phyloP scores from a whole-genome alignment of 331 rosid species.

The Prunus yedoensis region DNA sequence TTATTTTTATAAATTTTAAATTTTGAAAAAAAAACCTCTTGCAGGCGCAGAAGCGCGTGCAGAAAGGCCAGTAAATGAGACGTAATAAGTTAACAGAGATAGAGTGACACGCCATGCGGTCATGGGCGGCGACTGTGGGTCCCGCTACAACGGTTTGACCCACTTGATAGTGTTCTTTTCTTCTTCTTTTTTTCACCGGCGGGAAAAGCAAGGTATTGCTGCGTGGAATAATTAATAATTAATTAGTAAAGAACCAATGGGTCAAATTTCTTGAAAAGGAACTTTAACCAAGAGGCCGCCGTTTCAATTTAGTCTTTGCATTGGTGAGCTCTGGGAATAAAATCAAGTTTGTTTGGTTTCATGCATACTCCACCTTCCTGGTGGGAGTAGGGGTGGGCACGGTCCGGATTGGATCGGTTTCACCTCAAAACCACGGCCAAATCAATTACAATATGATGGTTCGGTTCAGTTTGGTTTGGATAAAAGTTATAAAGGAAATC shows the following conservation, averaged over 20 bases:
- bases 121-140: conserved; percentile 14
- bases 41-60: too few species aligned
- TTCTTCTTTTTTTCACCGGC: background rate
- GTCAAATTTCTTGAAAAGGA: background rate
- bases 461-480: too few species aligned
- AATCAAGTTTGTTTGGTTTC: background rate
- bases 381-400: background rate
- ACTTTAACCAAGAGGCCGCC: background rate
- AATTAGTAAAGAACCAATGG: background rate
- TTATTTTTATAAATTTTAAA: too few species aligned
- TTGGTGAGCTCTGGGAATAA: background rate
- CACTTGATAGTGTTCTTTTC: background rate
- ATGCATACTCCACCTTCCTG: background rate
- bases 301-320: background rate
- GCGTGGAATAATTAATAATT: background rate
- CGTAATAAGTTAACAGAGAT: background rate
- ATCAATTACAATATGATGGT: too few species aligned
- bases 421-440: too few species aligned
- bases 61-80: background rate
- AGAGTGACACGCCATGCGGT: background rate
- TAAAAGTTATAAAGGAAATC: too few species aligned
- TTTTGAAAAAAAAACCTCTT: too few species aligned
- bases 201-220: background rate
- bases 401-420: too few species aligned
- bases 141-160: conserved; percentile 1